Conservation (phyloP, 495 filamentous ascomycete species). For the Lentithecium fluviatile region DNA sequence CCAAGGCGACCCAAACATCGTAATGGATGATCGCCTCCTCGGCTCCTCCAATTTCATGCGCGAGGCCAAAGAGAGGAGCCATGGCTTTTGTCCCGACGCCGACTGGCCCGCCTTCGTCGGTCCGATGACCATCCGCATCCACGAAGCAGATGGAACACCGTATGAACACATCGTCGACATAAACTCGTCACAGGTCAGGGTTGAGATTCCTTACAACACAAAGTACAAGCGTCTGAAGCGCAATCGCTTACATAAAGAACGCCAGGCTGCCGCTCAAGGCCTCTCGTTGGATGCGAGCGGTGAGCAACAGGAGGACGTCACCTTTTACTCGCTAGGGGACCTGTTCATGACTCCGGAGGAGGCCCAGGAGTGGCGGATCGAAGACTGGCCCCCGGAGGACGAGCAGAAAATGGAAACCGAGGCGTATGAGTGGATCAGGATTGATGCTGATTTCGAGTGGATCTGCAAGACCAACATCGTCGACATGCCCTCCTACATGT, state of each 20-base stretch:
- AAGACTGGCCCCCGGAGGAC: constrained; percentile 83
- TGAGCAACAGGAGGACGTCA: constrained; percentile 77
- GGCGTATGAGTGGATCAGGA: constrained; percentile 96
- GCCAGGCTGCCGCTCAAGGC: constrained; percentile 60
- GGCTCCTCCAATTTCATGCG: constrained; percentile 73
- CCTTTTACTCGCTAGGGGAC: constrained; percentile 91
- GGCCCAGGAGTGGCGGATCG: constrained; percentile 74
- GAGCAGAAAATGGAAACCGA: constrained; percentile 91
- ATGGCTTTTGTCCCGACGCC: constrained; percentile 66
- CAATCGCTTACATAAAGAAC: constrained; percentile 82
- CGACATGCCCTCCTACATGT: constrained; percentile 89
- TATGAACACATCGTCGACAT: constrained; percentile 98
- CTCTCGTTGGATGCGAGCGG: constrained; percentile 52
- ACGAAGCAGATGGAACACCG: constrained; percentile 96
- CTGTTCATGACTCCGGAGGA: constrained; percentile 82
- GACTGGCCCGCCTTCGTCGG: constrained; percentile 74
- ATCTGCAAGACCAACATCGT: constrained; percentile 74
- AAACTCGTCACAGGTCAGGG: constrained; percentile 73
- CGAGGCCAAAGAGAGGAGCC: constrained; percentile 74
- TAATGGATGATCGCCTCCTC: constrained; percentile 8
- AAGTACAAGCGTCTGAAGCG: constrained; percentile 98
- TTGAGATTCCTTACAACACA: constrained; percentile 97
- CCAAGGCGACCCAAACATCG: constrained; percentile 58
- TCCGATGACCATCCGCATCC: constrained; percentile 95
- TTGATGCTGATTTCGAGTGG: constrained; percentile 99